Percentiles rank a stretch among this genome's conserved stretches.
Evolutionary conservation across 331 rosid species (phyloP).

Genomic region (Malus hybrid): DNA sequence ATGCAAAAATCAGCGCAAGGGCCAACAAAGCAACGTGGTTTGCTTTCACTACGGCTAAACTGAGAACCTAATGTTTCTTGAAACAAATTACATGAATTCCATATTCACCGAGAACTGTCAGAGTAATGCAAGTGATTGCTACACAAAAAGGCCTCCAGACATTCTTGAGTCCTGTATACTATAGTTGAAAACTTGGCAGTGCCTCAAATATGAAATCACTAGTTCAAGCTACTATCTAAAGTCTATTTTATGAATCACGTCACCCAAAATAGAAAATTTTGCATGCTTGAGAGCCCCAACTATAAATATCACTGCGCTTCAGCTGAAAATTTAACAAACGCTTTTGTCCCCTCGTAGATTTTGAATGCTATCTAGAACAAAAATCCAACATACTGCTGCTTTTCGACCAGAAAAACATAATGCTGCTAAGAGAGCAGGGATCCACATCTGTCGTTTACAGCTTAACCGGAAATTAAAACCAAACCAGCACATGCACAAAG

Average conservation of each 20-base stretch:
- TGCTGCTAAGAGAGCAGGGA: background rate
- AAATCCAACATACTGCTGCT: background rate
- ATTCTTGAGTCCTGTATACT: background rate
- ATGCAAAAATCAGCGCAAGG: background rate
- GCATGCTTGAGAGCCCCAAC: background rate
- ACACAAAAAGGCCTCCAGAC: background rate
- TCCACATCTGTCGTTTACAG: background rate
- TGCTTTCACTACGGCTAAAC: background rate
- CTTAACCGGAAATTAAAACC: too few relatives aligned
- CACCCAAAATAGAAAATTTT: background rate
- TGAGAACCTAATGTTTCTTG: background rate
- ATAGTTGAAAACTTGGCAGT: background rate
- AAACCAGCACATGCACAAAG: background rate
- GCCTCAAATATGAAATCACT: background rate
- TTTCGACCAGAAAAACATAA: background rate
- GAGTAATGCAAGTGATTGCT: background rate
- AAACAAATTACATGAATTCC: background rate
- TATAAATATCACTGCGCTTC: background rate
- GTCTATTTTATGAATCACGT: background rate
- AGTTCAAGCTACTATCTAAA: background rate
- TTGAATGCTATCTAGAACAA: background rate
- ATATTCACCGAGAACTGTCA: background rate
- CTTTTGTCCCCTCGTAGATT: too few relatives aligned
- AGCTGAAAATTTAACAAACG: background rate
- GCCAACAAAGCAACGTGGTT: background rate